phyloP scores from a whole-genome alignment of 1,284 basidiomycete genomes.

The Somion occarium region DNA sequence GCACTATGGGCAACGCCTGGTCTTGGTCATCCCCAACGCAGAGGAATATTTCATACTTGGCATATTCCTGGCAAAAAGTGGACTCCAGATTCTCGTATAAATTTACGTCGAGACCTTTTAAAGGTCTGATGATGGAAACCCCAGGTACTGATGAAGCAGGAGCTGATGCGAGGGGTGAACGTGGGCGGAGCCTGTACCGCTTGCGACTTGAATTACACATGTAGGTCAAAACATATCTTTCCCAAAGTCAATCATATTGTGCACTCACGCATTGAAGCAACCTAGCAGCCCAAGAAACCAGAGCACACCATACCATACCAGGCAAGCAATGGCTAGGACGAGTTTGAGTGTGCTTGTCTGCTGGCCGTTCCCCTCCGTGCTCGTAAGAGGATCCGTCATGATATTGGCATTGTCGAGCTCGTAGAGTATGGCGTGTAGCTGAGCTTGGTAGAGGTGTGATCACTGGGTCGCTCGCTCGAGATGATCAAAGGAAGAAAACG shows the following conservation, averaged over 20 bases:
- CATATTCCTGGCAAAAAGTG: conserved; percentile 85
- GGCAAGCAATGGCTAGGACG: conserved; percentile 39
- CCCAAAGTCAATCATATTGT: no score
- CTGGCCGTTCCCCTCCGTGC: background rate
- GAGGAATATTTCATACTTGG: conserved; percentile 84
- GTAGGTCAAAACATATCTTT: no score
- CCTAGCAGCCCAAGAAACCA: conserved; percentile 79
- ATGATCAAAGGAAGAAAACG: conserved; percentile 8
- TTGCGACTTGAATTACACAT: conserved; percentile 50
- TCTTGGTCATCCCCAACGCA: conserved; percentile 81
- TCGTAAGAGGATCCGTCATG: background rate
- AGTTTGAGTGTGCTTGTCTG: conserved; percentile 11
- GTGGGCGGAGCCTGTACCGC: conserved; percentile 63
- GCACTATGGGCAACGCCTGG: conserved; percentile 76
- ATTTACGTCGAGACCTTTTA: conserved; percentile 91
- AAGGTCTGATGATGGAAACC: conserved; percentile 86
- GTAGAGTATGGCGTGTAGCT: background rate
- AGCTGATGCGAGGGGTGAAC: conserved; percentile 57
- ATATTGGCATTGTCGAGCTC: background rate
- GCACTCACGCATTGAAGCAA: conserved; percentile 71
- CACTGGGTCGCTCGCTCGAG: conserved; percentile 2
- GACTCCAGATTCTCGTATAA: conserved; percentile 92
- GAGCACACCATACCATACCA: conserved; percentile 69
- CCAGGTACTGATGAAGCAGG: conserved; percentile 62
- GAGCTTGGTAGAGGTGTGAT: background rate